phyloP scores from a whole-genome alignment of 768 basidiomycete species.

The Daedaleopsis nitida region DNA sequence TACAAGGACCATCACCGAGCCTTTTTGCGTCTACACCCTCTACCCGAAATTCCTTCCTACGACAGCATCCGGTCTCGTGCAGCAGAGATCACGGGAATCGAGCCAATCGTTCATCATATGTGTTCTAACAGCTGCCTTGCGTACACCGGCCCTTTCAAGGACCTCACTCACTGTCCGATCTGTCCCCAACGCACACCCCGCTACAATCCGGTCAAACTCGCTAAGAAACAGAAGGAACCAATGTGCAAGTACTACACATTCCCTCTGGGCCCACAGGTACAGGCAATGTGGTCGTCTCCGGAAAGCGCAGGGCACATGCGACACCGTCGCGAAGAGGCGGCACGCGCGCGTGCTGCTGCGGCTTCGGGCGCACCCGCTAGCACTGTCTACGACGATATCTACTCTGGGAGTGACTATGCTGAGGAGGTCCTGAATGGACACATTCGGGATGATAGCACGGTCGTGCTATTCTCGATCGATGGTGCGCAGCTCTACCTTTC shows the following conservation, averaged over 20 bases:
- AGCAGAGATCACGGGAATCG: neutral
- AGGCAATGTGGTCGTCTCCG: slow-evolving; percentile 33
- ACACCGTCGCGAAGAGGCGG: slow-evolving; percentile 1
- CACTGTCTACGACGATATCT: slow-evolving; percentile 42
- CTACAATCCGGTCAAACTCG: neutral
- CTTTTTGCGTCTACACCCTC: too few species aligned
- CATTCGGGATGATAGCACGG: slow-evolving; percentile 28
- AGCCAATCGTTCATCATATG: neutral
- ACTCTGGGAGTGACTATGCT: slow-evolving; percentile 30
- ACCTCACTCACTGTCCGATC: neutral
- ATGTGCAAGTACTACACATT: slow-evolving; percentile 38
- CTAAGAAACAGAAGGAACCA: slow-evolving; percentile 10
- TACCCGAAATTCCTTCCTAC: too few species aligned
- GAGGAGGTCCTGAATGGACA: slow-evolving; percentile 17
- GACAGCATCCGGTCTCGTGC: too few species aligned
- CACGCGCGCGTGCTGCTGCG: too few species aligned
- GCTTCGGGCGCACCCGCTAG: too few species aligned
- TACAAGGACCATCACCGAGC: too few species aligned
- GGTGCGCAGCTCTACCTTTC: slow-evolving; percentile 31
- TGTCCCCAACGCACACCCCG: neutral
- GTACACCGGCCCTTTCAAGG: neutral
- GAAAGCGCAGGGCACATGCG: neutral
- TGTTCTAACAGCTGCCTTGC: neutral
- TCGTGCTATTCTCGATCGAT: slow-evolving; percentile 29
- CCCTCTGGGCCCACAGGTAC: slow-evolving; percentile 45